Conservation (phyloP, 2,329 filamentous ascomycete species). For the Bipolaris sorokiniana region DNA sequence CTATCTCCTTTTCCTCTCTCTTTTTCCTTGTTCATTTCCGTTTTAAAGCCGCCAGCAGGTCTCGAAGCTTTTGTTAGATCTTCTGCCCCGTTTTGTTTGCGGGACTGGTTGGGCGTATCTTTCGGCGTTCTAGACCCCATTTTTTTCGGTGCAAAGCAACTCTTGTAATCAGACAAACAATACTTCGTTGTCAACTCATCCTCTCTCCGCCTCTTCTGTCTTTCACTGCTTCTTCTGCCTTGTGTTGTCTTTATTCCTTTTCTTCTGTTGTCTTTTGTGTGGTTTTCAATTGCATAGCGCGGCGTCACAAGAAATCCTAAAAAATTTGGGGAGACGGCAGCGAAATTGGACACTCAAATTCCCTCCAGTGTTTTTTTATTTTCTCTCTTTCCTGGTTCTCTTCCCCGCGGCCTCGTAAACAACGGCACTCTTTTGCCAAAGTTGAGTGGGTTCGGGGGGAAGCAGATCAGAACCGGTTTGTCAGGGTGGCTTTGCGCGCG, state of each 20-base stretch:
- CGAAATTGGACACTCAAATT: neutral
- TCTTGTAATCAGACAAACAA: conserved; percentile 21
- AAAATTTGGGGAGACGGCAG: conserved; percentile 17
- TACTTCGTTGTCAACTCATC: neutral
- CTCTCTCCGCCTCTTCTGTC: neutral
- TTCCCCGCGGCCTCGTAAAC: neutral
- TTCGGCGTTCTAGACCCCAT: conserved; percentile 9
- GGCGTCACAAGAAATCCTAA: conserved; percentile 28
- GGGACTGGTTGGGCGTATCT: neutral
- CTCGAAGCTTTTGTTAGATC: conserved; percentile 19
- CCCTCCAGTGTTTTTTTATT: no score
- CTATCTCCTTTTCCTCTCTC: conserved; percentile 2
- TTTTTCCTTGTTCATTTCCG: neutral
- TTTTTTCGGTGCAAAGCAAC: conserved; percentile 9
- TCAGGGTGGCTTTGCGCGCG: no score
- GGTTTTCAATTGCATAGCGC: conserved; percentile 30
- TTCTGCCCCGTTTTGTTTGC: neutral
- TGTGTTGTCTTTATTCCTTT: no score
- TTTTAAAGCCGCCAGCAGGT: conserved; percentile 25
- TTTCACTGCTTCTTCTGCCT: conserved; percentile 9
- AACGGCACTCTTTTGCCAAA: no score
- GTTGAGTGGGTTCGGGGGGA: no score
- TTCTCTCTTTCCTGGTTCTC: neutral
- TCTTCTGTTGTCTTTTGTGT: no score
- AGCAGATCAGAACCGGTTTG: no score